Evolutionary conservation across 1,284 basidiomycete species (phyloP).

Genomic region (Rhizoctonia solani): DNA sequence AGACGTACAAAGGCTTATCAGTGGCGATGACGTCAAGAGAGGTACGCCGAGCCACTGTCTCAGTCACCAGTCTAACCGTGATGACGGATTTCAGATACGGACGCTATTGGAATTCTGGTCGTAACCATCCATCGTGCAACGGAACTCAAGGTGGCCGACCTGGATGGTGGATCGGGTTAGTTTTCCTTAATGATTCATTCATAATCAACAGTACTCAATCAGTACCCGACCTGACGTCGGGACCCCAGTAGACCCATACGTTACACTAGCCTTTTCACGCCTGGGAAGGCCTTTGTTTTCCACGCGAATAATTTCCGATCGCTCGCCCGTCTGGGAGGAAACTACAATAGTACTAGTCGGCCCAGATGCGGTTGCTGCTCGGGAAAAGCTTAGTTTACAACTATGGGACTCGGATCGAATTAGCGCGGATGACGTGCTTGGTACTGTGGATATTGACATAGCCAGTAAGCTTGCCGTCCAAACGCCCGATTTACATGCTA

Average conservation of each 20-base stretch:
- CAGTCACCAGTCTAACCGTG: not conserved
- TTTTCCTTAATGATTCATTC: not conserved
- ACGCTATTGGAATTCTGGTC: constrained; percentile 37
- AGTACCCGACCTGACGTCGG: too few species aligned
- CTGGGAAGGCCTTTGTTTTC: constrained; percentile 38
- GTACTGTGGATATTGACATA: constrained; percentile 39
- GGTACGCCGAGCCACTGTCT: not conserved
- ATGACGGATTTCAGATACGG: constrained; percentile 37
- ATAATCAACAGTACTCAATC: not conserved
- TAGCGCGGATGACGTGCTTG: constrained; percentile 39
- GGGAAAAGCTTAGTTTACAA: constrained; percentile 32
- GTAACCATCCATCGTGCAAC: constrained; percentile 33
- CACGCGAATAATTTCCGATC: constrained; percentile 33
- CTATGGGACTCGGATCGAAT: constrained; percentile 37
- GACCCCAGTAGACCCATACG: constrained; percentile 38
- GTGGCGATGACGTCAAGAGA: constrained; percentile 37
- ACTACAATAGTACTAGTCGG: constrained; percentile 33
- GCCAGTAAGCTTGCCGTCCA: constrained; percentile 9
- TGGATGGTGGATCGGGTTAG: constrained; percentile 31
- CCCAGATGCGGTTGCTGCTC: constrained; percentile 24
- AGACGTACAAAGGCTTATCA: constrained; percentile 39
- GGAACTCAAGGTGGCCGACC: constrained; percentile 21
- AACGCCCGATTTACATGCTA: not conserved
- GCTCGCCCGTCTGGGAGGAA: constrained; percentile 33
- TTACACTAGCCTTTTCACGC: constrained; percentile 38